Evolutionary conservation across 805 yeast species (phyloP), one percentile per base, ranked within the genome.

Genomic region (Yamadazyma akitaensis): DNA sequence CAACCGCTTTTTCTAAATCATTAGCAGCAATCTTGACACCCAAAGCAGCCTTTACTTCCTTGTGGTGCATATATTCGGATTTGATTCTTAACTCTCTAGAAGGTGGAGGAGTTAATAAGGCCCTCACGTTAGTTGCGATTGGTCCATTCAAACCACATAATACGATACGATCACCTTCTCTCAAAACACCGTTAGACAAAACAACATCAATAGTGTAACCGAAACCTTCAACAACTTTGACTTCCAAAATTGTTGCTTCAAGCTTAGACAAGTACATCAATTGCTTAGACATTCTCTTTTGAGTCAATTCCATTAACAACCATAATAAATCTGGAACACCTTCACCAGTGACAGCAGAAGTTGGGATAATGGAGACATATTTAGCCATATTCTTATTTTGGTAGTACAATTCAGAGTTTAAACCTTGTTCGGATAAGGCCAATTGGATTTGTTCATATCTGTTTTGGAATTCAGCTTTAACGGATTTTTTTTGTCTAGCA

Each of bases 311-410:
- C 59, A 94, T 79, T 63, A 94, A 76, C 68, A 94, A 79, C 92
- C 97, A 90, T 63, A 94, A 81, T 73, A 94, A 79, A 81, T 94
- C 99, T 42, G 99, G 99, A 59, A 94, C 95, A 87, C 99, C 99
- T 73, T 94, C 99, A 68, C 99, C 99, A 12, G 97, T 91, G 38
- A 91, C 95, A 46, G 99, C 99, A 52, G 98, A 92, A 16, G 99
- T 94, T 58, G 99, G 99, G 38, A 94, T 96, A 59, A 94, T 86
- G 32, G 97, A 90, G 46, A 94, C 99, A 62, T 84, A 89, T 67
- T 90, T 89, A 47, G 97, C 73, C 79, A 92, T 73, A 74, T 92
- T 94, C 69, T 85, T 87, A 80, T 94, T 94, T 70, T 92, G 88
- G 87, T 77, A 94, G 71, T 94, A 94, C 54, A 94, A 79, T 72